These are phyloP conservation scores for Starmerella floricola DNA, from an alignment of 805 yeast genomes.

Conservation along the genomic window DNA sequence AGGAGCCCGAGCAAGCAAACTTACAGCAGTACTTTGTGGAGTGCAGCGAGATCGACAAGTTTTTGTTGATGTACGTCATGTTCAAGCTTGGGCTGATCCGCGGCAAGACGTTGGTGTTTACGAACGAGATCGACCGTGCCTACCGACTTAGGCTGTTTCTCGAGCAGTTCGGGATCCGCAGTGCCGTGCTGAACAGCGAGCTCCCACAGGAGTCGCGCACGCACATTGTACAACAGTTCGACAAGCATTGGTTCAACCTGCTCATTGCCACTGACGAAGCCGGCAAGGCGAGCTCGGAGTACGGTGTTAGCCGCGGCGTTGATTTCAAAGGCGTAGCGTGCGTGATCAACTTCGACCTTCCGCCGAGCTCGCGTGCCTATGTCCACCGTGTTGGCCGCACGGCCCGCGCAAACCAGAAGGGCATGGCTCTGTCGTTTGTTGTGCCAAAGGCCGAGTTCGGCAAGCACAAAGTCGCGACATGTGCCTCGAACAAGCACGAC, in stretches of 20 bases:
- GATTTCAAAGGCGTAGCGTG: slow-evolving; percentile 95
- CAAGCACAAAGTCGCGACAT: slow-evolving; percentile 69
- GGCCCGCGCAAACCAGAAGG: slow-evolving; percentile 92
- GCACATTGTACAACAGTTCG: slow-evolving; percentile 91
- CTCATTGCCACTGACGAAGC: slow-evolving; percentile 88
- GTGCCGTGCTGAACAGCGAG: slow-evolving; percentile 84
- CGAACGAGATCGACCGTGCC: slow-evolving; percentile 89
- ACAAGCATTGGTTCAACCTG: slow-evolving; percentile 73
- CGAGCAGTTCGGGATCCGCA: slow-evolving; percentile 85
- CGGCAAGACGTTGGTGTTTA: slow-evolving; percentile 85
- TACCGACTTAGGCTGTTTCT: slow-evolving; percentile 80
- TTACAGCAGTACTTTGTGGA: slow-evolving; percentile 77
- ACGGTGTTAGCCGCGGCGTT: slow-evolving; percentile 92
- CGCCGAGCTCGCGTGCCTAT: slow-evolving; percentile 77
- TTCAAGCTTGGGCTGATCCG: slow-evolving; percentile 76
- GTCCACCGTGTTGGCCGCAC: slow-evolving; percentile 94
- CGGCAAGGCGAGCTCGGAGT: slow-evolving; percentile 36
- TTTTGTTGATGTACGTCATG: slow-evolving; percentile 78
- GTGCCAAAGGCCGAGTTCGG: slow-evolving; percentile 76
- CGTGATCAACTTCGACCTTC: slow-evolving; percentile 89
- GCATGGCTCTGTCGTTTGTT: slow-evolving; percentile 88
- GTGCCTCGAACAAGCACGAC: slow-evolving; percentile 62
- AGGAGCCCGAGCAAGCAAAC: slow-evolving; percentile 52
- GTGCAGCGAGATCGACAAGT: slow-evolving; percentile 82
- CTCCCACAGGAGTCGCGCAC: slow-evolving; percentile 84